Evolutionary conservation across 805 yeast species (phyloP).

Genomic region (Candida sakaeoensis): DNA sequence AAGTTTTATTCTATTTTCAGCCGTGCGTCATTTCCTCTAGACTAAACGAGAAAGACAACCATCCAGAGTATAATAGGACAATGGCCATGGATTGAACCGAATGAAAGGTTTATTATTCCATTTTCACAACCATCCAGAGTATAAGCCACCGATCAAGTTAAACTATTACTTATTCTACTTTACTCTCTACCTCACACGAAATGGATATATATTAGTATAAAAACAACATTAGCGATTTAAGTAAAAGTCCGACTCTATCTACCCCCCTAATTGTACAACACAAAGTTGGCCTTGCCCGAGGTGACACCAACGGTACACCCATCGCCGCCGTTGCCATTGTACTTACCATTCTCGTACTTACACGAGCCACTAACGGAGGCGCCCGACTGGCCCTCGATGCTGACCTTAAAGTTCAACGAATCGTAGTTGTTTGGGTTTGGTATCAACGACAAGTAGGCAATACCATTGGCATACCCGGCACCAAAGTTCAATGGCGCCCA

Average conservation of each 20-base stretch:
- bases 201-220: not conserved
- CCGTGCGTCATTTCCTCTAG: too few relatives aligned
- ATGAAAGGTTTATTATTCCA: too few relatives aligned
- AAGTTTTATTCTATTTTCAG: too few relatives aligned
- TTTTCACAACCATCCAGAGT: too few relatives aligned
- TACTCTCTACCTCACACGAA: too few relatives aligned
- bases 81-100: too few relatives aligned
- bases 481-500: slow-evolving; percentile 81
- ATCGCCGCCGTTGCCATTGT: slow-evolving; percentile 62
- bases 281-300: slow-evolving; percentile 78
- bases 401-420: slow-evolving; percentile 40
- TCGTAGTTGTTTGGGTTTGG: slow-evolving; percentile 70
- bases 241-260: not conserved
- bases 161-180: too few relatives aligned
- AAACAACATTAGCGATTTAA: not conserved
- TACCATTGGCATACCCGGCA: slow-evolving; percentile 63
- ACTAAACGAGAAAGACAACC: too few relatives aligned
- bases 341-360: slow-evolving; percentile 71
- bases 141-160: too few relatives aligned
- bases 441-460: slow-evolving; percentile 65
- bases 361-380: slow-evolving; percentile 69
- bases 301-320: slow-evolving; percentile 95
- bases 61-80: too few relatives aligned
- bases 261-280: slow-evolving; percentile 47
- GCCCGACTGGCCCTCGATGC: slow-evolving; percentile 45